These are phyloP conservation scores for Juncus effusus DNA, from an alignment of 176 grass and related monocot genomes.

Conservation along the genomic window DNA sequence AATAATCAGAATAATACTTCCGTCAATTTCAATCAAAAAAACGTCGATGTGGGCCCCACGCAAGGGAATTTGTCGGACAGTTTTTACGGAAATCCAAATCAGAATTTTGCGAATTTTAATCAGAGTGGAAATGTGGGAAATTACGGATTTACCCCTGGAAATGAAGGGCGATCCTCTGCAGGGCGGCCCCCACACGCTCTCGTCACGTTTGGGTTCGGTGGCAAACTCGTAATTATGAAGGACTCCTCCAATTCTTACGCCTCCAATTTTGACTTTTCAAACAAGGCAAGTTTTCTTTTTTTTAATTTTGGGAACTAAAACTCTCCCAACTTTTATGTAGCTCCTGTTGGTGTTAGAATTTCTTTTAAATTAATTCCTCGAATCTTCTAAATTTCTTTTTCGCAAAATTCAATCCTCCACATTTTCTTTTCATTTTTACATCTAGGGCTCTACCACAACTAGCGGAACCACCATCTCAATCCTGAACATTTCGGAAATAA, in stretches of 20 bases:
- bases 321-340: no score
- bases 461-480: slow-evolving; percentile 54
- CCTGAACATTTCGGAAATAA: slow-evolving; percentile 73
- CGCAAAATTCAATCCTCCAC: no score
- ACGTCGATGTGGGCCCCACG: slow-evolving; percentile 28
- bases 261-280: slow-evolving; percentile 48
- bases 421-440: slow-evolving; percentile 24
- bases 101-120: slow-evolving; percentile 31
- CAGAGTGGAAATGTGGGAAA: slow-evolving; percentile 35
- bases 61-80: slow-evolving; percentile 50
- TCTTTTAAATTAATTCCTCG: no score
- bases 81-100: slow-evolving; percentile 37
- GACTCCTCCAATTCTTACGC: slow-evolving; percentile 49
- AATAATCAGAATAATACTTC: not conserved
- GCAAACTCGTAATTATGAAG: slow-evolving; percentile 77
- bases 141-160: slow-evolving; percentile 29
- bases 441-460: slow-evolving; percentile 37
- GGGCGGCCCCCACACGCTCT: slow-evolving; percentile 79
- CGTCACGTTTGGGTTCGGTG: slow-evolving; percentile 90
- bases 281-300: slow-evolving; percentile 43
- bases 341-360: no score
- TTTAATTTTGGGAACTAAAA: slow-evolving; percentile 33
- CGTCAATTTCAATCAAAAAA: slow-evolving; percentile 42
- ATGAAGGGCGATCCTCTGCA: slow-evolving; percentile 56
- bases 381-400: no score